Conservation (phyloP, 805 yeast genomes). For the Brettanomyces anomalus region DNA sequence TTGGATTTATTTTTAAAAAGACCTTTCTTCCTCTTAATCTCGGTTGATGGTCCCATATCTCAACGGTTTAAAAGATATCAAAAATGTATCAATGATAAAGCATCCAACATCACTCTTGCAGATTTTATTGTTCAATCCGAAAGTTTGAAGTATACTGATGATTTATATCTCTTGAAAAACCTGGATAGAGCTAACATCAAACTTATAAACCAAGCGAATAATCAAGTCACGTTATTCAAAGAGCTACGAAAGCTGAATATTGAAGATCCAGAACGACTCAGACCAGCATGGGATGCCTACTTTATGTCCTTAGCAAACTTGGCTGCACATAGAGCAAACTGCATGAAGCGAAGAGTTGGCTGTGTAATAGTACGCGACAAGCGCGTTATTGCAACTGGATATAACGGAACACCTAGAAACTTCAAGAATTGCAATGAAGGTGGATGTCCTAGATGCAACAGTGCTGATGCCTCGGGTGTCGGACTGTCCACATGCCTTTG, state of each 20-base stretch:
- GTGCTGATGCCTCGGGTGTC: slow-evolving; percentile 53
- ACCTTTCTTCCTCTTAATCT: slow-evolving; percentile 77
- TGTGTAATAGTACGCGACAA: slow-evolving; percentile 85
- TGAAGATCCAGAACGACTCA: slow-evolving; percentile 45
- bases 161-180: slow-evolving; percentile 29
- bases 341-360: slow-evolving; percentile 97
- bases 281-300: slow-evolving; percentile 96
- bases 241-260: slow-evolving; percentile 35
- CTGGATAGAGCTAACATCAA: slow-evolving; percentile 44
- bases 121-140: slow-evolving; percentile 20
- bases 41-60: slow-evolving; percentile 63
- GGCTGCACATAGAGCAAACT: slow-evolving; percentile 87
- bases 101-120: slow-evolving; percentile 5
- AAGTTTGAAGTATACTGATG: slow-evolving; percentile 9
- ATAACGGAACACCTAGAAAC: slow-evolving; percentile 94
- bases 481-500: slow-evolving; percentile 80
- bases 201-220: slow-evolving; percentile 40
- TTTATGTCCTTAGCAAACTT: slow-evolving; percentile 90
- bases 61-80: slow-evolving; percentile 33
- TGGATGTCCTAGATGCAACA: slow-evolving; percentile 87
- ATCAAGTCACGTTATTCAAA: slow-evolving; percentile 27
- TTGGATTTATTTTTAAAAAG: slow-evolving; percentile 47
- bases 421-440: slow-evolving; percentile 88
- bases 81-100: not conserved
- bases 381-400: slow-evolving; percentile 91